These are phyloP conservation scores for Fusarium dimerum DNA, from an alignment of 2,329 filamentous ascomycete species.

Conservation along the genomic window DNA sequence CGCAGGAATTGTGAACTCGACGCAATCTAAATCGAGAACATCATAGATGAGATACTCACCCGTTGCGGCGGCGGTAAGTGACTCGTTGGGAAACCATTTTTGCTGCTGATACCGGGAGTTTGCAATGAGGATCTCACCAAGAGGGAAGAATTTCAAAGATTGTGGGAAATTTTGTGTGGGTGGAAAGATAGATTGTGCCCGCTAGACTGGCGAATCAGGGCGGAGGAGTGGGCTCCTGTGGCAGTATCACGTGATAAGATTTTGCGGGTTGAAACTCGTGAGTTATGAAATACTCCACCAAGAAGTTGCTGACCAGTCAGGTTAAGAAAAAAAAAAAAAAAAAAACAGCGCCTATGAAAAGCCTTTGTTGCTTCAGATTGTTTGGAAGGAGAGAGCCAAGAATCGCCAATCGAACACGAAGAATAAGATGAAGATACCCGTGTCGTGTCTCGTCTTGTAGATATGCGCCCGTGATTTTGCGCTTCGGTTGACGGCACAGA, in stretches of 20 bases:
- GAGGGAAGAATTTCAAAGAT: conserved; percentile 42
- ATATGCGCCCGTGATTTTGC: neutral
- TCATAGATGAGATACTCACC: conserved; percentile 56
- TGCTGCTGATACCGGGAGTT: conserved; percentile 44
- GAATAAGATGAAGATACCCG: neutral
- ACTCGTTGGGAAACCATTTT: conserved; percentile 62
- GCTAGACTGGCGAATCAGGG: conserved; percentile 41
- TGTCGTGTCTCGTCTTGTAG: too few species aligned
- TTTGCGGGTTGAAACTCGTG: neutral
- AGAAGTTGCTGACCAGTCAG: neutral
- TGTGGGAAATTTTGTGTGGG: conserved; percentile 47
- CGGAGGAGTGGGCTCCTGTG: conserved; percentile 3
- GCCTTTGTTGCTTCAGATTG: neutral
- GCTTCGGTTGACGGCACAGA: neutral
- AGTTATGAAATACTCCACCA: conserved; percentile 2
- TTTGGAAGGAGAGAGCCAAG: neutral
- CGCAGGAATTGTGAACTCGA: conserved; percentile 13
- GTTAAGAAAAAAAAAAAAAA: too few species aligned
- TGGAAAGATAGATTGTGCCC: conserved; percentile 38
- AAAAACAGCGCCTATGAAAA: neutral
- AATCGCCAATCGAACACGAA: neutral
- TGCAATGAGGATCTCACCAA: conserved; percentile 40
- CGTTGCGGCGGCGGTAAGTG: conserved; percentile 76
- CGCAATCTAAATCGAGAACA: conserved; percentile 16
- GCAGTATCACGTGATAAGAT: conserved; percentile 20